Evolutionary conservation across 108 stramenopile species (phyloP).

Genomic region (Fragilariopsis cylindrus): DNA sequence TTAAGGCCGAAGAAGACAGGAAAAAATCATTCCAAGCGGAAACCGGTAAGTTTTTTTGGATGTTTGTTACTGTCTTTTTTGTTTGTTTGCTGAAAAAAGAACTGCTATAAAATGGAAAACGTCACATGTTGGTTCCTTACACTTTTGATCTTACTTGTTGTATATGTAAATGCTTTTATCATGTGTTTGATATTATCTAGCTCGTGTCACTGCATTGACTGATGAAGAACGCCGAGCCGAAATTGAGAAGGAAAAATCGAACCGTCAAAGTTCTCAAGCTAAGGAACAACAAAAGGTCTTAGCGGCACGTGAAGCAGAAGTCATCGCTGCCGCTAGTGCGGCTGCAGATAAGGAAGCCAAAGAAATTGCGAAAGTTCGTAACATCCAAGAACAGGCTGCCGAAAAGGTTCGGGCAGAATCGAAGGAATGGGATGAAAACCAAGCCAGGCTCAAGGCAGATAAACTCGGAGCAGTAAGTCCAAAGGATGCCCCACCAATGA

Average conservation of each 20-base stretch:
- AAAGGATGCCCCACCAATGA: background rate
- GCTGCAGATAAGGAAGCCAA: conserved; percentile 61
- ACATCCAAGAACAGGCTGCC: conserved; percentile 59
- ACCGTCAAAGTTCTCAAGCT: conserved; percentile 39
- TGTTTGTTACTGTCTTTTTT: too few species aligned
- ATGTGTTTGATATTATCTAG: conserved; percentile 2
- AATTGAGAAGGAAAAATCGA: conserved; percentile 37
- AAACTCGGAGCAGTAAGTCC: conserved; percentile 13
- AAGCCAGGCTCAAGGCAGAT: conserved; percentile 31
- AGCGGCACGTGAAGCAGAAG: conserved; percentile 58
- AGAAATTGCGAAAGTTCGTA: conserved; percentile 58
- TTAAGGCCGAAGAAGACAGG: conserved; percentile 21
- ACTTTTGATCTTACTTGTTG: too few species aligned
- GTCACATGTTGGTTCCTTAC: too few species aligned
- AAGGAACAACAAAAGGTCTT: conserved; percentile 48
- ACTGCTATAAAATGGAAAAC: too few species aligned
- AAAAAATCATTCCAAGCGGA: conserved; percentile 9
- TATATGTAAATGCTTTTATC: background rate
- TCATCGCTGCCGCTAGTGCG: conserved; percentile 62
- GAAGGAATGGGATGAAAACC: conserved; percentile 56
- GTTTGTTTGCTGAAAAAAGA: too few species aligned
- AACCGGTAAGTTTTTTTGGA: conserved; percentile 3
- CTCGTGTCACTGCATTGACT: conserved; percentile 31
- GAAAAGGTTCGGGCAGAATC: conserved; percentile 65
- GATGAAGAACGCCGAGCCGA: conserved; percentile 38